Evolutionary conservation across 202 grass and related monocot species (phyloP).

Genomic region (Alloteropsis angusta): DNA sequence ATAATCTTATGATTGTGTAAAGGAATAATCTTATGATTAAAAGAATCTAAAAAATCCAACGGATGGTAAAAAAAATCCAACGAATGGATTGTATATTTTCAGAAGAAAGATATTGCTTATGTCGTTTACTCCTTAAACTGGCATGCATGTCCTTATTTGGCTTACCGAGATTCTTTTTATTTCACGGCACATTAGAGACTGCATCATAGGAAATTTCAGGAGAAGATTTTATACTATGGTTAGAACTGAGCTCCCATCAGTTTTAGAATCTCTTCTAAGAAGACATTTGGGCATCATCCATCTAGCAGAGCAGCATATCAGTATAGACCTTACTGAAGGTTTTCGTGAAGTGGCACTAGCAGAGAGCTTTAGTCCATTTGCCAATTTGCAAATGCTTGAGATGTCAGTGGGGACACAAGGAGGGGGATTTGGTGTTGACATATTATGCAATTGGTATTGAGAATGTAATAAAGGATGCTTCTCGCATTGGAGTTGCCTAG

Average conservation of each 20-base stretch:
- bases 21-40: constrained; percentile 17
- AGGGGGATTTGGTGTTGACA: constrained; percentile 75
- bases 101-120: not conserved
- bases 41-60: not conserved
- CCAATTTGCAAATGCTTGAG: constrained; percentile 74
- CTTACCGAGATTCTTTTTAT: constrained; percentile 19
- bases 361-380: constrained; percentile 79
- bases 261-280: constrained; percentile 79
- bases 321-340: constrained; percentile 98
- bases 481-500: constrained; percentile 47
- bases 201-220: constrained; percentile 88
- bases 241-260: constrained; percentile 71
- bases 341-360: constrained; percentile 75
- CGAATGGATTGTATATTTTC: no score
- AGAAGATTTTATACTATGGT: constrained; percentile 84
- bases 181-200: constrained; percentile 97
- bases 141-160: not conserved
- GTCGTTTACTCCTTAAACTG: constrained; percentile 23
- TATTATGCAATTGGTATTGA: constrained; percentile 86
- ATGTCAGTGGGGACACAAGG: constrained; percentile 53
- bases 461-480: constrained; percentile 80
- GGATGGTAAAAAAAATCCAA: no score
- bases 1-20: not conserved
- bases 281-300: constrained; percentile 96
- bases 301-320: constrained; percentile 94